These are phyloP conservation scores for Immersiella caudata DNA, from an alignment of 495 filamentous ascomycete genomes.

Conservation along the genomic window DNA sequence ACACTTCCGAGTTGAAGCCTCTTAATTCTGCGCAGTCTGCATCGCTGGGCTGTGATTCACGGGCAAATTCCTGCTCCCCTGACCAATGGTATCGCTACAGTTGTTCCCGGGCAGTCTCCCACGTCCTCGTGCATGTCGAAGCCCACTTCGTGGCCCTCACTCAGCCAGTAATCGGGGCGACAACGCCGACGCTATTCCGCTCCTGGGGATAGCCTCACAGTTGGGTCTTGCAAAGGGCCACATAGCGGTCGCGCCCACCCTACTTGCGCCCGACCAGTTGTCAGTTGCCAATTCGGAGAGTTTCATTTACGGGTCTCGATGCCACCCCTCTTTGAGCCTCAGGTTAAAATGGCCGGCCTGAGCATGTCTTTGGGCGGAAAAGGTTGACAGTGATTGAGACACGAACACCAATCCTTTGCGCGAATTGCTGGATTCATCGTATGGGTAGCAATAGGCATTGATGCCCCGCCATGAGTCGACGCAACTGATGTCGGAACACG, in stretches of 20 bases:
- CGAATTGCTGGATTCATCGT: not conserved
- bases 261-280: not conserved
- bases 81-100: constrained; percentile 32
- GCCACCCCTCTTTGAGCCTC: not conserved
- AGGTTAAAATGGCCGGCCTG: not conserved
- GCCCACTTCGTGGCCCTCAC: constrained; percentile 22
- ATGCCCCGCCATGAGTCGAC: not conserved
- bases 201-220: constrained; percentile 17
- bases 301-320: not conserved
- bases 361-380: not conserved
- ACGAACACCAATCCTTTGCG: not conserved
- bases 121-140: constrained; percentile 21
- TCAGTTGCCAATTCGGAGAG: constrained; percentile 16
- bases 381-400: not conserved
- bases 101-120: constrained; percentile 22
- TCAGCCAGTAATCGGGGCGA: constrained; percentile 29
- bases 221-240: not conserved
- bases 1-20: not conserved
- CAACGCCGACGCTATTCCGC: constrained; percentile 21
- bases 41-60: constrained; percentile 14
- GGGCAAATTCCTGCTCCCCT: constrained; percentile 9
- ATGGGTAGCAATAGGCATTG: not conserved
- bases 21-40: not conserved
- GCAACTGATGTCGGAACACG: not conserved
- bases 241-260: constrained; percentile 9